phyloP scores from a whole-genome alignment of 2,329 filamentous ascomycete species.

The Pseudogymnoascus sp. region DNA sequence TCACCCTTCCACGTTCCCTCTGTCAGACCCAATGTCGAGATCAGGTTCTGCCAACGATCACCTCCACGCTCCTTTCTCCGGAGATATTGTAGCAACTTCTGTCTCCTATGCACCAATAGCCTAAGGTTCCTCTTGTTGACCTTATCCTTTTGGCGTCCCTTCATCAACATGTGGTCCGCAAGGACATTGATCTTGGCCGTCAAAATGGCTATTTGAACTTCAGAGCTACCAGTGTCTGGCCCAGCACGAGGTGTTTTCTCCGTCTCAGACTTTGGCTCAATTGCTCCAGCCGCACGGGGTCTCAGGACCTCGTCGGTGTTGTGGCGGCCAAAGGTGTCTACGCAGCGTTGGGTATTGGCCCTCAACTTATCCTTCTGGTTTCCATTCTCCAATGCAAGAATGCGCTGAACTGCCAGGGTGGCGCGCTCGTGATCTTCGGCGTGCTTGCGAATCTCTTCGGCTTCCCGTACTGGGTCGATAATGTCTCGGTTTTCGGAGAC shows the following conservation, averaged over 20 bases:
- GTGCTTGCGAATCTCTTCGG: constrained; percentile 35
- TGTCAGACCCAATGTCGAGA: constrained; percentile 75
- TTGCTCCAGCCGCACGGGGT: constrained; percentile 28
- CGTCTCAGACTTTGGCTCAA: constrained; percentile 17
- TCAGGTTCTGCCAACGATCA: constrained; percentile 78
- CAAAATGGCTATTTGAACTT: constrained; percentile 95
- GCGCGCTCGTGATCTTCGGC: constrained; percentile 57
- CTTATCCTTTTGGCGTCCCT: constrained; percentile 74
- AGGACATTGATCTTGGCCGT: constrained; percentile 87
- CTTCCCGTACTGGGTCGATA: constrained; percentile 38
- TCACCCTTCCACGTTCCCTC: constrained; percentile 87
- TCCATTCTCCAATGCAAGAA: constrained; percentile 69
- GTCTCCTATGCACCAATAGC: constrained; percentile 76
- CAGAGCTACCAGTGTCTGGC: constrained; percentile 86
- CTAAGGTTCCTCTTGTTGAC: constrained; percentile 88
- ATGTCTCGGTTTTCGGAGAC: constrained; percentile 28
- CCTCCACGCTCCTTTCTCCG: constrained; percentile 85
- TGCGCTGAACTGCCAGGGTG: constrained; percentile 68
- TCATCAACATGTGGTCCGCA: constrained; percentile 60
- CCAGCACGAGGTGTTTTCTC: constrained; percentile 63
- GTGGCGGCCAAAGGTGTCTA: constrained; percentile 85
- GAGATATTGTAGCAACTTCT: constrained; percentile 83
- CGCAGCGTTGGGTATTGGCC: constrained; percentile 75
- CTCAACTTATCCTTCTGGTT: constrained; percentile 72
- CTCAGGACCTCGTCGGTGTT: constrained; percentile 68